phyloP scores from a whole-genome alignment of 2,329 filamentous ascomycete genomes.

The Monosporascus sp. region DNA sequence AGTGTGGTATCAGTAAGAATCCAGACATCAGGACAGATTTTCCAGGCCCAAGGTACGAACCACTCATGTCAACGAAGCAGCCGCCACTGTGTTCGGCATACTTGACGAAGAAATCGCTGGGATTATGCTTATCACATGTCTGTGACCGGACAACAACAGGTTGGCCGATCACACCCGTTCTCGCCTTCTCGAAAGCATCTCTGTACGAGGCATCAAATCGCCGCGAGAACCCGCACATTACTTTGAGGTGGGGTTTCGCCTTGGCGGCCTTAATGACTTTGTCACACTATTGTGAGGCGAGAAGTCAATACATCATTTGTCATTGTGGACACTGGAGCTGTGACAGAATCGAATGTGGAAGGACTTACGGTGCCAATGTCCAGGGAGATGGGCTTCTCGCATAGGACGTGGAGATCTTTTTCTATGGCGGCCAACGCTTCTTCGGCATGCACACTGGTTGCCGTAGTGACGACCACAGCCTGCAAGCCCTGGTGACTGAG shows the following conservation, averaged over 20 bases:
- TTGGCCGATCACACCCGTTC: conserved; percentile 51
- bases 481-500: conserved; percentile 33
- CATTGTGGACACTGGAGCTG: background rate
- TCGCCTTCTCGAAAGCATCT: conserved; percentile 49
- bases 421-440: conserved; percentile 54
- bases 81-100: conserved; percentile 63
- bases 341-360: background rate
- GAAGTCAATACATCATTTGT: background rate
- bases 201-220: conserved; percentile 64
- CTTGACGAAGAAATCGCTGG: conserved; percentile 61
- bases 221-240: conserved; percentile 62
- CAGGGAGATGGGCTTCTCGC: conserved; percentile 57
- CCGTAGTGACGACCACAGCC: conserved; percentile 36
- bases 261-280: conserved; percentile 53
- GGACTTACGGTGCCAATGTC: conserved; percentile 51
- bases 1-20: conserved; percentile 6
- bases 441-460: conserved; percentile 51
- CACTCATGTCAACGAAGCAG: conserved; percentile 57
- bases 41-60: background rate
- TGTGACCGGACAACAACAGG: conserved; percentile 59
- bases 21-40: background rate
- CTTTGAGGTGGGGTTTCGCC: conserved; percentile 54
- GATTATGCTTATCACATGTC: conserved; percentile 63
- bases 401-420: conserved; percentile 50
- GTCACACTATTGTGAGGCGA: conserved; percentile 42